A percentile compares a stretch with the other conserved stretches of the same genome.
These are phyloP conservation scores for Magnolia sinica DNA, from an alignment of 164 flowering plant genomes.

Conservation along the genomic window DNA sequence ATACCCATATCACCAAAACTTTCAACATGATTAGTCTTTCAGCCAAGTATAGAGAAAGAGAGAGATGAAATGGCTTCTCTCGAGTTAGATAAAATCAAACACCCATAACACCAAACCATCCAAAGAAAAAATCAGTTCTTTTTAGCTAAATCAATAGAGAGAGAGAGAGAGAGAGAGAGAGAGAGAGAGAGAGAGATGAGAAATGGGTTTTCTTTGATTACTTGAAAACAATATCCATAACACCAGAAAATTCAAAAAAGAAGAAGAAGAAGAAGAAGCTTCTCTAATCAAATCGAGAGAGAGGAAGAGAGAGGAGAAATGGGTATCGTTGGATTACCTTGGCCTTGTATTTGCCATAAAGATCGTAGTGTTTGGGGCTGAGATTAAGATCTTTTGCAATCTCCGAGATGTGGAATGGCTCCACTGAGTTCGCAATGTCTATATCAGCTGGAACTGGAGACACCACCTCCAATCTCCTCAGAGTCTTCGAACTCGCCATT, in stretches of 20 bases:
- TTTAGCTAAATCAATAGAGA: not conserved
- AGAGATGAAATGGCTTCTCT: not conserved
- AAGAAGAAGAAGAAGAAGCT: not conserved
- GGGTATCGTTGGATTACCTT: slow-evolving; percentile 47
- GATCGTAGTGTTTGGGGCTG: slow-evolving; percentile 71
- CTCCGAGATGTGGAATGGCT: slow-evolving; percentile 80
- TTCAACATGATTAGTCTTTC: not conserved
- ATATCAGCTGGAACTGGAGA: slow-evolving; percentile 98
- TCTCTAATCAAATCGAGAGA: not conserved
- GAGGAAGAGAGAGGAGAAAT: slow-evolving; percentile 11
- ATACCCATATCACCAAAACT: not conserved
- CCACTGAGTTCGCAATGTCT: slow-evolving; percentile 87
- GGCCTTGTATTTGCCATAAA: slow-evolving; percentile 97
- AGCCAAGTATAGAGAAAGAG: not conserved
- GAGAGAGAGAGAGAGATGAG: no score
- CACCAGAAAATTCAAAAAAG: not conserved
- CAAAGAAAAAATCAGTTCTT: not conserved
- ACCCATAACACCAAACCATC: no score
- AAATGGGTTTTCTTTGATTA: no score
- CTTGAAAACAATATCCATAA: not conserved
- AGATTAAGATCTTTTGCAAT: slow-evolving; percentile 82
- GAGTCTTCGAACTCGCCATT: slow-evolving; percentile 50
- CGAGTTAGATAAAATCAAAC: no score
- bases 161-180: no score
- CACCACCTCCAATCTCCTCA: slow-evolving; percentile 69